Percentiles rank a stretch among this genome's conserved stretches.
Conservation (phyloP, 768 basidiomycete genomes). For the Mrakia hoshinonis region DNA sequence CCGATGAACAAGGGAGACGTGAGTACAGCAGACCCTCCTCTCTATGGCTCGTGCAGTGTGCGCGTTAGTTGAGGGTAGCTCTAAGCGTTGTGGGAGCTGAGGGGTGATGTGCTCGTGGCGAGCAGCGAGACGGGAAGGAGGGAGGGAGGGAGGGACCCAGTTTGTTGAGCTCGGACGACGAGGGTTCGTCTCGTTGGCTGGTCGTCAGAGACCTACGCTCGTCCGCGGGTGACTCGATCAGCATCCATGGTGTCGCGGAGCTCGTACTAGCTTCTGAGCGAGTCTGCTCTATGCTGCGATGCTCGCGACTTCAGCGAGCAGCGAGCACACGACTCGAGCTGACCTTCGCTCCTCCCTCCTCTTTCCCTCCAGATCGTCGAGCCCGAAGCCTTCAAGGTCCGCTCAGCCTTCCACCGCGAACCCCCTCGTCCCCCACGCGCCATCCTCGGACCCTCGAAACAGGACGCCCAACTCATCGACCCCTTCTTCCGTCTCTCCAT, state of each 20-base stretch:
- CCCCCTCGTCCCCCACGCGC: neutral
- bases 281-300: too few species aligned
- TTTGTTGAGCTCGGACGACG: neutral
- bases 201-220: too few species aligned
- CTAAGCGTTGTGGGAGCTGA: neutral
- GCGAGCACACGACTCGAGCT: neutral
- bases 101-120: neutral
- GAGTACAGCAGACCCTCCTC: neutral
- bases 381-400: neutral
- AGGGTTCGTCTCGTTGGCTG: too few species aligned
- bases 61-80: neutral
- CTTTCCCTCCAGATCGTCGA: constrained; percentile 12
- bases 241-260: too few species aligned
- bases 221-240: too few species aligned
- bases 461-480: constrained; percentile 13
- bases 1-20: constrained; percentile 26
- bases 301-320: too few species aligned
- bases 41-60: too few species aligned
- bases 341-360: neutral
- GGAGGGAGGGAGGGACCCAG: too few species aligned
- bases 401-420: neutral
- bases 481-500: constrained; percentile 14
- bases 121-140: neutral
- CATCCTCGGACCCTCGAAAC: neutral
- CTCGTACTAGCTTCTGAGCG: too few species aligned